phyloP scores from a whole-genome alignment of 129 eudicot species.

The Dittrichia graveolens region DNA sequence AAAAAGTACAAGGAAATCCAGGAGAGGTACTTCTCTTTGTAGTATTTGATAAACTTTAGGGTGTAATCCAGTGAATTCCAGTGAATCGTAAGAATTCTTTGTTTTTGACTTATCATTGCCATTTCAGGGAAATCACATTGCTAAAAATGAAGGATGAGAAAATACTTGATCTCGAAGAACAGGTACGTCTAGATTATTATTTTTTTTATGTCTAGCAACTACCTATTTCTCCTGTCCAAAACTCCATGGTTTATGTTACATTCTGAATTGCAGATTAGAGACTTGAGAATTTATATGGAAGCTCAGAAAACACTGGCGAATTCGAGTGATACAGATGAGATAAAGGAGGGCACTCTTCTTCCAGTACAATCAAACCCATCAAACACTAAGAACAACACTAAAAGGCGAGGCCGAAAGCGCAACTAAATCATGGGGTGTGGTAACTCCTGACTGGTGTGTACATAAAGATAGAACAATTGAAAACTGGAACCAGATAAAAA shows the following conservation, averaged over 20 bases:
- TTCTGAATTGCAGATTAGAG: constrained; percentile 60
- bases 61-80: background rate
- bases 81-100: background rate
- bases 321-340: constrained; percentile 49
- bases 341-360: constrained; percentile 77
- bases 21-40: constrained; percentile 56
- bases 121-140: constrained; percentile 50
- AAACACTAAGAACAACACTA: constrained; percentile 43
- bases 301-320: constrained; percentile 63
- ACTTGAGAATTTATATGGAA: constrained; percentile 65
- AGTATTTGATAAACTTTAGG: background rate
- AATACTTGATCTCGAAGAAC: constrained; percentile 75
- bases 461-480: constrained; percentile 18
- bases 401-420: constrained; percentile 65
- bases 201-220: background rate
- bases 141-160: constrained; percentile 56
- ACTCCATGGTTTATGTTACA: constrained; percentile 1
- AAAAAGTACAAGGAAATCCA: constrained; percentile 61
- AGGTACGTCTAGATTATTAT: constrained; percentile 44
- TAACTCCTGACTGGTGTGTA: background rate
- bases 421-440: constrained; percentile 35
- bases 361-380: constrained; percentile 63
- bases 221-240: background rate
- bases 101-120: background rate
- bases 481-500: background rate